phyloP scores from a whole-genome alignment of 768 basidiomycete genomes.

The Kwoniella sp. region DNA sequence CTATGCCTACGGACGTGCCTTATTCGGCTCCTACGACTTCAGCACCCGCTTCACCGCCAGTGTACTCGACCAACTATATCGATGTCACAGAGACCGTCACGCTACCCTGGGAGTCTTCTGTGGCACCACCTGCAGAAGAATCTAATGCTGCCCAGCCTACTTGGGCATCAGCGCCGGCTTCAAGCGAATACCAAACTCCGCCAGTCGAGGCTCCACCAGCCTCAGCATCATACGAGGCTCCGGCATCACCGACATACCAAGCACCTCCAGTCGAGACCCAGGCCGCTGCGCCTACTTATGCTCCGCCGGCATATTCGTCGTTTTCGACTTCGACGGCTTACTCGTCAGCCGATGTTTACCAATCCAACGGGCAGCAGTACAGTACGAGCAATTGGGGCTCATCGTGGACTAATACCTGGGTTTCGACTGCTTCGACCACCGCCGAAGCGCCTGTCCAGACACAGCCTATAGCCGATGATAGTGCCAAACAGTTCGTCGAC shows the following conservation, averaged over 20 bases:
- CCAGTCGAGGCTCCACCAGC: neutral
- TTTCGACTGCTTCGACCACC: neutral
- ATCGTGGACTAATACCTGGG: slow-evolving; percentile 9
- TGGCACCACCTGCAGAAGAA: neutral
- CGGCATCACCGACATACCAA: neutral
- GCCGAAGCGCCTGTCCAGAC: neutral
- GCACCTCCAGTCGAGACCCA: neutral
- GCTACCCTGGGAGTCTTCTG: neutral
- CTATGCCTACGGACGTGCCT: neutral
- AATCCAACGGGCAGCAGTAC: neutral
- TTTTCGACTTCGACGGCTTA: slow-evolving; percentile 10
- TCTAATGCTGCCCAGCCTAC: neutral
- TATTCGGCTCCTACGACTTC: neutral
- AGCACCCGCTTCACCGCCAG: neutral
- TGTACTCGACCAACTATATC: slow-evolving; percentile 15
- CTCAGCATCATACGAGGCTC: neutral
- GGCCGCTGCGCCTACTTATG: neutral
- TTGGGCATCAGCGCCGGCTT: neutral
- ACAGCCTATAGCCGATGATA: slow-evolving; percentile 4
- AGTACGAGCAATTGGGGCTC: slow-evolving; percentile 6
- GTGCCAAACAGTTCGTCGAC: slow-evolving; percentile 26
- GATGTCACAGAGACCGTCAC: slow-evolving; percentile 11
- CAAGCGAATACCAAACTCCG: neutral
- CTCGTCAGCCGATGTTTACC: neutral
- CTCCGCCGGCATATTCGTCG: neutral